Percentiles rank a stretch among this genome's conserved stretches.
These are phyloP conservation scores for Solanum habrochaites DNA, from an alignment of 257 asterid species.

Conservation along the genomic window DNA sequence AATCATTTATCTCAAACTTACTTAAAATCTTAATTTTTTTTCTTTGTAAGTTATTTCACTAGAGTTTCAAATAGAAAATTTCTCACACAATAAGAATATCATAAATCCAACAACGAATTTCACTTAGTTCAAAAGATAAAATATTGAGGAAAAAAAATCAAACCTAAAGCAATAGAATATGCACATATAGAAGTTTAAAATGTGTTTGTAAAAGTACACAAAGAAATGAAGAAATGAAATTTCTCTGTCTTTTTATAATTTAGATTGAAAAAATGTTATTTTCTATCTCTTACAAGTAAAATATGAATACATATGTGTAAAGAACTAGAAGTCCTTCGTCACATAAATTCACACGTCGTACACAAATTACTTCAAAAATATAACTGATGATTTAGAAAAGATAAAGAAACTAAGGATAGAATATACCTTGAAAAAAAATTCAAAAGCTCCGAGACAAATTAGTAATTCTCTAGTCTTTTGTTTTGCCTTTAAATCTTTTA, in stretches of 20 bases:
- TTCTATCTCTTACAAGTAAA: too few species aligned
- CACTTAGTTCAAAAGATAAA: not conserved
- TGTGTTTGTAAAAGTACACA: not conserved
- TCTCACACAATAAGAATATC: not conserved
- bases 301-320: too few species aligned
- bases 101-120: not conserved
- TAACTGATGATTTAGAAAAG: not conserved
- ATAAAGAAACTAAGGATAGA: not conserved
- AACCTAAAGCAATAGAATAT: not conserved
- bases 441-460: not conserved
- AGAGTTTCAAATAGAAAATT: not conserved
- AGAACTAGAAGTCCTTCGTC: not conserved
- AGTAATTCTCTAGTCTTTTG: not conserved
- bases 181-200: not conserved
- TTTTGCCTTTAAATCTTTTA: not conserved
- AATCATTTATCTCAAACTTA: not conserved
- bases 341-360: not conserved
- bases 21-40: not conserved
- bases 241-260: too few species aligned
- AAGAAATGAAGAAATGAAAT: too few species aligned
- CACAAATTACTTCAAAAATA: not conserved
- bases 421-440: not conserved
- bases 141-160: not conserved
- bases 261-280: too few species aligned
- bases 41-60: not conserved